Evolutionary conservation across 1,284 basidiomycete genomes (phyloP), one percentile per base, ranked within the genome.

Genomic region (Heimioporus retisporus): DNA sequence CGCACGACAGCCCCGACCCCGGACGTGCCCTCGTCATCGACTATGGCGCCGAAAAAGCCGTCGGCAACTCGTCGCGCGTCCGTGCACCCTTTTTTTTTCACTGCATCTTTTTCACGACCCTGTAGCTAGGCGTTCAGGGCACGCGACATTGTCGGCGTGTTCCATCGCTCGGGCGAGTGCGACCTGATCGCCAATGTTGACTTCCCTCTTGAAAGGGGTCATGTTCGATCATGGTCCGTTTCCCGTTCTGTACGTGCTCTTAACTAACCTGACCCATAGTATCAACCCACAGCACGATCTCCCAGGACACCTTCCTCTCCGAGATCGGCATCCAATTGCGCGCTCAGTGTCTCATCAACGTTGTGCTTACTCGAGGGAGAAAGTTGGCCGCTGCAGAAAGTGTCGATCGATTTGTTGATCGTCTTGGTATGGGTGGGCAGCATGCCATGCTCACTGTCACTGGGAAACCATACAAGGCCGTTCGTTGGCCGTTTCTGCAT

Each of bases 181-280:
- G 98, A 99, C 79, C 81, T 99, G 59, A 99, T 98, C 0, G 92
- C 93, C 43, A 98, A 99, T 75, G 97, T 99, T 61, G 96, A 99
- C 80, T 99, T 99, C 90, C 0, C 95, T 95, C 77, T 84, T 99
- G 53, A 87, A 87, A 71, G 95, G 97, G 79, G 91, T 95, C 0
- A 82, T 97, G 67, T 78, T 79, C 1, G 88, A 88, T 63, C 79
- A 88, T 6, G 91, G 93, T 93, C 69, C 40, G 87, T 19, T 15
- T 3, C 6, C 25, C 2, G 18, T 16, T 63, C 43, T n/a, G 59
- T 50, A 44, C 21, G n/a, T 40, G 43, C 53, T 56, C 19, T 54
- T 28, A 13, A 59, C 48, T 68, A 44, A 71, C 48, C 48, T 18
- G 13, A 16, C 16, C 23, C 57, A 42, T 43, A 77, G 86, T 86